Evolutionary conservation across 495 filamentous ascomycete genomes (phyloP).

Genomic region (Cercophora sp.): DNA sequence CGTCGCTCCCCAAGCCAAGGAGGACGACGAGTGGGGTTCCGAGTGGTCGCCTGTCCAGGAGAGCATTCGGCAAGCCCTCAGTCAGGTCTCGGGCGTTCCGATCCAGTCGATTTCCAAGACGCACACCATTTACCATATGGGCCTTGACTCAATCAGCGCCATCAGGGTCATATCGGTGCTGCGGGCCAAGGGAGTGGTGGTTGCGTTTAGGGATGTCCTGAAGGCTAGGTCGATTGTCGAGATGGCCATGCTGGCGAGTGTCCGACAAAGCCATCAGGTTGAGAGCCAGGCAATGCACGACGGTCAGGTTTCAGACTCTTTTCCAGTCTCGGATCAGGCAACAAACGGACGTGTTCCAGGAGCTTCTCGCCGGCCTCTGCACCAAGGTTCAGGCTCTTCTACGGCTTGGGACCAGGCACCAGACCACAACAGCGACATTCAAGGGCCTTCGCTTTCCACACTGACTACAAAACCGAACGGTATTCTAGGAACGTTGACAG

Average conservation of each 20-base stretch:
- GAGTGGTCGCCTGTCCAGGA: conserved; percentile 46
- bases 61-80: conserved; percentile 58
- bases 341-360: no score
- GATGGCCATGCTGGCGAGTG: conserved; percentile 34
- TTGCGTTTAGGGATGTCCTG: conserved; percentile 64
- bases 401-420: background rate
- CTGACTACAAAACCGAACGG: no score
- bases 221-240: conserved; percentile 57
- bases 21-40: no score
- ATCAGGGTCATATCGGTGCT: conserved; percentile 69
- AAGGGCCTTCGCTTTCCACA: background rate
- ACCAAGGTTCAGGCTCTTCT: no score
- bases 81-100: conserved; percentile 58
- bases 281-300: background rate
- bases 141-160: conserved; percentile 85
- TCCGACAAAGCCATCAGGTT: background rate
- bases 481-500: no score
- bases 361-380: no score
- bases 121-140: conserved; percentile 78
- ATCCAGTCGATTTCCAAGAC: conserved; percentile 55
- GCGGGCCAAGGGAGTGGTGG: conserved; percentile 51
- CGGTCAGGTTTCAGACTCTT: background rate
- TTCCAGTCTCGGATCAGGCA: background rate
- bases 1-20: no score
- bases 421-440: background rate